A percentile compares a stretch with the other conserved stretches of the same genome.
Evolutionary conservation across 768 basidiomycete species (phyloP).

Genomic region (Lactifluus subvellereus): DNA sequence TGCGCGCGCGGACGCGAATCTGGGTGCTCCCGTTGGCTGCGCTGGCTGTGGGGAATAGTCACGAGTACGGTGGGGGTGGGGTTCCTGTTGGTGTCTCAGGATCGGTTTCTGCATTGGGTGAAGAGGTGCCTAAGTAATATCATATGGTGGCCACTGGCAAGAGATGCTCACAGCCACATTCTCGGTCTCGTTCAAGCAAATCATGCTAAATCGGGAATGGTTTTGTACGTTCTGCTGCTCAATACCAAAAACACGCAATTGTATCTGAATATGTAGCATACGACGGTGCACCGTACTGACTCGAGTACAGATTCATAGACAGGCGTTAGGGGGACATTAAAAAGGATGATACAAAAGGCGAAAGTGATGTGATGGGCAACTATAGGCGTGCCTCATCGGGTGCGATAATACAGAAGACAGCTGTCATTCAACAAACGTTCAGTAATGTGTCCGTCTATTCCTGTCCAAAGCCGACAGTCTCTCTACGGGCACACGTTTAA

Average conservation of each 20-base stretch:
- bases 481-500: slow-evolving; percentile 41
- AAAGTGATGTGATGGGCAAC: not conserved
- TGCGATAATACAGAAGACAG: not conserved
- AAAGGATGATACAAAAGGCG: not conserved
- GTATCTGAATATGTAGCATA: slow-evolving; percentile 7
- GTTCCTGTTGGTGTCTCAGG: slow-evolving; percentile 8
- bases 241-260: not conserved
- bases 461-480: slow-evolving; percentile 92
- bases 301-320: not conserved
- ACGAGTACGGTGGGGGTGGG: not conserved
- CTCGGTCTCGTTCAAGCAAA: not conserved
- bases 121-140: no score
- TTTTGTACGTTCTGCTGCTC: no score
- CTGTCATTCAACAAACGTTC: not conserved
- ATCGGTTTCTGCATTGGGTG: slow-evolving; percentile 11
- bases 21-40: not conserved
- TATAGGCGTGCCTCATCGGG: not conserved
- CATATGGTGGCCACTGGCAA: no score
- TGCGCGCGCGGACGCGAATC: slow-evolving; percentile 35
- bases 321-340: not conserved
- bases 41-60: slow-evolving; percentile 7
- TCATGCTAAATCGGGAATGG: not conserved
- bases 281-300: not conserved
- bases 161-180: not conserved
- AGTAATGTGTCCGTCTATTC: slow-evolving; percentile 43